Evolutionary conservation across 176 grass and related monocot genomes (phyloP), one percentile per base, ranked within the genome.

Genomic region (Miscanthus lutarioriparius): DNA sequence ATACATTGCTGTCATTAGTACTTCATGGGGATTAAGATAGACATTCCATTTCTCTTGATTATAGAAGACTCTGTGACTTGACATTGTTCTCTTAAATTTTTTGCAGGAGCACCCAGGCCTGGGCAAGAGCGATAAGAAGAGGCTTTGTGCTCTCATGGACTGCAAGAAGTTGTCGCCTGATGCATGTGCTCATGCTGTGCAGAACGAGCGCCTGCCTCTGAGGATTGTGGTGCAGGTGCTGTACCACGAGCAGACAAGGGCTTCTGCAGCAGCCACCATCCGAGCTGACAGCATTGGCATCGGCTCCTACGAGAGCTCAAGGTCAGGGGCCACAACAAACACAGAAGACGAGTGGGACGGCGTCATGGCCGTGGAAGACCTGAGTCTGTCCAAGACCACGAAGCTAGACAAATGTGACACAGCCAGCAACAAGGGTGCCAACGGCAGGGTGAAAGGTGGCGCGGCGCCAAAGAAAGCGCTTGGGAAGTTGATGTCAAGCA

Each of bases 131-230:
- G 96, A 99, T 32, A 96, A 89, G 41, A 99, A 91, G 91, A 99
- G 86, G 71, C 87, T 99, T 0, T 99, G 96, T 45, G 73, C 83
- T 16, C 84, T 99, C 47, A 93, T 99, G 64, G 80, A 96, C 86
- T 96, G 96, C 89, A 99, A 87, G 90, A 94, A 88, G 74, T 56
- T 99, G 37, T 99, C 96, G 1, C 72, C 87, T 1, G 93, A 96
- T 61, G 93, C 93, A 7, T 92, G 91, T 16, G 61, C 84, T 26
- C 96, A 99, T 54, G 93, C 91, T 2, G 87, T 96, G 66, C 96
- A 99, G 94, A 99, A 99, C 11, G 96, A 99, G 70, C 93, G 93
- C 23, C 91, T 99, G 7, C 96, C 96, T 30, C 81, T 96, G 59
- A 90, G 96, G 38, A 83, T 90, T 23, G 93, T 96, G 53, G 93